phyloP scores from a whole-genome alignment of 75 land plant genomes.

The Picea glauca region DNA sequence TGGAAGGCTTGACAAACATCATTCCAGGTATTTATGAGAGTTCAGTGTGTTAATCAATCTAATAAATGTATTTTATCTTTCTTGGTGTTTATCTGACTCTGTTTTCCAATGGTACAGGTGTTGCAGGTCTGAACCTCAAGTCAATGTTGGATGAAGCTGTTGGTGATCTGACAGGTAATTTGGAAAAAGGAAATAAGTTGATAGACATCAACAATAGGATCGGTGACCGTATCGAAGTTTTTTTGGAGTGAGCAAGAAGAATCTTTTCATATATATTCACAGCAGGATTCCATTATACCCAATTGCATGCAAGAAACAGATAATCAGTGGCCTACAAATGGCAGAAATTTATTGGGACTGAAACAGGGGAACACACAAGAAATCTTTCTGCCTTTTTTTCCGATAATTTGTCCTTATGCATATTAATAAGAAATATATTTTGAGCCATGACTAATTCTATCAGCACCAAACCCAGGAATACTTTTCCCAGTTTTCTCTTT shows the following conservation, averaged over 20 bases:
- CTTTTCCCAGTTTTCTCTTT: too few relatives aligned
- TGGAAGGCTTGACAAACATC: conserved; percentile 80
- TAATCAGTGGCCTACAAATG: not conserved
- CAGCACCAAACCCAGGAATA: not conserved
- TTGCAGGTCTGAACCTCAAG: conserved; percentile 76
- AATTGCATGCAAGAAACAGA: not conserved
- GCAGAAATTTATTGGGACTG: not conserved
- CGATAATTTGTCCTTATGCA: not conserved
- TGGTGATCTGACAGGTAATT: conserved; percentile 18
- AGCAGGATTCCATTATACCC: not conserved
- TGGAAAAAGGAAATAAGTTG: conserved; percentile 56
- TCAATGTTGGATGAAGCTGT: conserved; percentile 64
- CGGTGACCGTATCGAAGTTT: conserved; percentile 89
- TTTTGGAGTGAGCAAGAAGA: conserved; percentile 53
- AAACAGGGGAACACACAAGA: not conserved
- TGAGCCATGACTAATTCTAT: not conserved
- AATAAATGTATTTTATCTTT: not conserved
- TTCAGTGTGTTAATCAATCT: not conserved
- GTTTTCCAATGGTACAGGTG: conserved; percentile 35
- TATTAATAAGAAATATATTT: not conserved
- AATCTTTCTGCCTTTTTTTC: not conserved
- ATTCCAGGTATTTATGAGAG: conserved; percentile 61
- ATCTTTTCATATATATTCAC: not conserved
- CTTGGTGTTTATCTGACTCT: not conserved
- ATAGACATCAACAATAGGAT: conserved; percentile 64